Evolutionary conservation across 169 alveolate species (phyloP).

Genomic region (Plasmodium berghei): DNA sequence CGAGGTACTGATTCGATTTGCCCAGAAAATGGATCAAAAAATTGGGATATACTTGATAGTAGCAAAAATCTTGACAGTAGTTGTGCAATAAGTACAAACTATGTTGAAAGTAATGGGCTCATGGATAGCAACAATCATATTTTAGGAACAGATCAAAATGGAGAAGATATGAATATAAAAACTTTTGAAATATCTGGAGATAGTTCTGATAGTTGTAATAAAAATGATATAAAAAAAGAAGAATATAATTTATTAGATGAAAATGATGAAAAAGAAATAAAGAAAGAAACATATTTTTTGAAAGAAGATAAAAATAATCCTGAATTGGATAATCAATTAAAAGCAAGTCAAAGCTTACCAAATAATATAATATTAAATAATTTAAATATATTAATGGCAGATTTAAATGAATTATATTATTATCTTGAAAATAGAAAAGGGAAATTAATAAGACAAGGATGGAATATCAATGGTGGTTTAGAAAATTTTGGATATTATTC

Average conservation of each 20-base stretch:
- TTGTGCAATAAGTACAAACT: not conserved
- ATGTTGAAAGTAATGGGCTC: not conserved
- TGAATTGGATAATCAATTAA: not conserved
- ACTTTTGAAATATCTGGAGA: not conserved
- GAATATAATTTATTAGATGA: not conserved
- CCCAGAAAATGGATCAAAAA: too few relatives aligned
- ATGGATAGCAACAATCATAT: not conserved
- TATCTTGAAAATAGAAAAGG: constrained; percentile 30
- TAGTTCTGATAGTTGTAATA: not conserved
- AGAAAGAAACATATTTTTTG: too few relatives aligned
- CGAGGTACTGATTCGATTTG: too few relatives aligned
- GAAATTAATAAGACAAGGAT: not conserved
- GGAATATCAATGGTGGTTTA: not conserved
- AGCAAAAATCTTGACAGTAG: not conserved
- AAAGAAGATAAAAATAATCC: too few relatives aligned
- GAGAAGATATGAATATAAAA: too few relatives aligned
- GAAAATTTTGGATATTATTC: not conserved
- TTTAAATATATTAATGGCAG: constrained; percentile 38
- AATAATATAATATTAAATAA: constrained; percentile 42
- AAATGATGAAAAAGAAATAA: not conserved
- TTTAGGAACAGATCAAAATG: not conserved
- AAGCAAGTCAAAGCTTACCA: not conserved
- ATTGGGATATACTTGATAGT: not conserved
- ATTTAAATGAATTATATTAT: constrained; percentile 43
- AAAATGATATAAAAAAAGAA: not conserved